Conservation (phyloP, 116 monocot genomes). For the Iris pallida region DNA sequence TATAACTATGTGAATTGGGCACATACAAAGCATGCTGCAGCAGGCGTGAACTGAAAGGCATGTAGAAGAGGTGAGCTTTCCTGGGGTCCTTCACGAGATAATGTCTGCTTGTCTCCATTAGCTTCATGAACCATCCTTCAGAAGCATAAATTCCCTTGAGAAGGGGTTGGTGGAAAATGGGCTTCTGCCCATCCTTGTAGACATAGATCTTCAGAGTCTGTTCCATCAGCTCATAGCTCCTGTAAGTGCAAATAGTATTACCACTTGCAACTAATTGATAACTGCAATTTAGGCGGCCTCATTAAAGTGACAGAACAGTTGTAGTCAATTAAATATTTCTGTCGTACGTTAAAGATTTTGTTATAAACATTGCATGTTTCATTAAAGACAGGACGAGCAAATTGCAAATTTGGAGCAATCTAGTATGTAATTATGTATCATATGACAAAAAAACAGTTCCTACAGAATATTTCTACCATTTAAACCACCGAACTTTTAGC, state of each 20-base stretch:
- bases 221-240: slow-evolving; percentile 76
- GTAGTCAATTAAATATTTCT: too few species aligned
- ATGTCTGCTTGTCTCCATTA: slow-evolving; percentile 37
- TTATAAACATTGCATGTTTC: too few species aligned
- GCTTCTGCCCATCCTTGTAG: slow-evolving; percentile 48
- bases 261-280: too few species aligned
- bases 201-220: slow-evolving; percentile 44
- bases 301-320: too few species aligned
- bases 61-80: slow-evolving; percentile 62
- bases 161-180: slow-evolving; percentile 51
- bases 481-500: too few species aligned
- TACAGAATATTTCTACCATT: too few species aligned
- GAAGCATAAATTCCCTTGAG: slow-evolving; percentile 60
- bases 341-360: too few species aligned
- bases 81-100: slow-evolving; percentile 42
- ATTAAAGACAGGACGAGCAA: too few species aligned
- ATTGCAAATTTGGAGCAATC: too few species aligned
- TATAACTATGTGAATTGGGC: slow-evolving; percentile 27
- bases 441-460: too few species aligned
- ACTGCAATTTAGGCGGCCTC: too few species aligned
- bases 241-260: background rate
- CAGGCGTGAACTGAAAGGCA: slow-evolving; percentile 55
- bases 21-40: slow-evolving; percentile 32
- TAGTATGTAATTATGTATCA: too few species aligned
- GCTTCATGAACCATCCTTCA: slow-evolving; percentile 81